Conservation (phyloP, 2,329 filamentous ascomycete genomes). For the Penicillium sp. region DNA sequence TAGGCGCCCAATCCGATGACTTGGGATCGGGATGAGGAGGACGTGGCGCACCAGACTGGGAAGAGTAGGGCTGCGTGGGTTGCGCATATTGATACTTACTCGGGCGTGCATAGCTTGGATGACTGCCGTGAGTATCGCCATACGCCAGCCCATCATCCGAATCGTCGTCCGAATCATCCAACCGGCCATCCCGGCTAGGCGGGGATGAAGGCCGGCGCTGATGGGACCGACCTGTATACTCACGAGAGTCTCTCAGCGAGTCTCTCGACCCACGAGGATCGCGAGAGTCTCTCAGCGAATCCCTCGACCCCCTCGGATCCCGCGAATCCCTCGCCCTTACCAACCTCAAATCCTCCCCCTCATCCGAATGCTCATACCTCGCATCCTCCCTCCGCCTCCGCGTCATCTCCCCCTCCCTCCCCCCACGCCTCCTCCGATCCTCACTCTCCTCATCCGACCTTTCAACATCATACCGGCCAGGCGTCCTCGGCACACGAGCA, state of each 20-base stretch:
- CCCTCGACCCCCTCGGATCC: neutral
- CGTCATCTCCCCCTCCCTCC: too few species aligned
- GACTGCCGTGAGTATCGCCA: slow-evolving; percentile 33
- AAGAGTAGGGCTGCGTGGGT: slow-evolving; percentile 23
- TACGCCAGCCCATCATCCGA: slow-evolving; percentile 43
- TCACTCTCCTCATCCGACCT: slow-evolving; percentile 27
- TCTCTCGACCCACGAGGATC: neutral
- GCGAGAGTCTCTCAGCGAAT: neutral
- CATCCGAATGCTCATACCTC: slow-evolving; percentile 30
- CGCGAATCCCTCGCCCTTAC: slow-evolving; percentile 4
- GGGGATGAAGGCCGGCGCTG: slow-evolving; percentile 26
- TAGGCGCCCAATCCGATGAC: slow-evolving; percentile 39
- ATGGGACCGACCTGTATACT: slow-evolving; percentile 22
- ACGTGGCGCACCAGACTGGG: slow-evolving; percentile 20
- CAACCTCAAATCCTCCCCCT: slow-evolving; percentile 21
- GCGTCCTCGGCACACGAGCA: slow-evolving; percentile 21
- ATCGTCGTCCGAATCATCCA: slow-evolving; percentile 30
- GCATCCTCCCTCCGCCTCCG: slow-evolving; percentile 18
- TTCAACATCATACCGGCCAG: slow-evolving; percentile 25
- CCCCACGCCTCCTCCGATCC: neutral
- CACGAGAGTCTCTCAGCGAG: slow-evolving; percentile 5
- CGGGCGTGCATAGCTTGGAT: slow-evolving; percentile 40
- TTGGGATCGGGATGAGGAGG: slow-evolving; percentile 18
- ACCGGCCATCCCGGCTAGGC: slow-evolving; percentile 21
- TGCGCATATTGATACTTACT: slow-evolving; percentile 36